phyloP scores from a whole-genome alignment of 1,284 basidiomycete species.

The Sporisorium sorghi region DNA sequence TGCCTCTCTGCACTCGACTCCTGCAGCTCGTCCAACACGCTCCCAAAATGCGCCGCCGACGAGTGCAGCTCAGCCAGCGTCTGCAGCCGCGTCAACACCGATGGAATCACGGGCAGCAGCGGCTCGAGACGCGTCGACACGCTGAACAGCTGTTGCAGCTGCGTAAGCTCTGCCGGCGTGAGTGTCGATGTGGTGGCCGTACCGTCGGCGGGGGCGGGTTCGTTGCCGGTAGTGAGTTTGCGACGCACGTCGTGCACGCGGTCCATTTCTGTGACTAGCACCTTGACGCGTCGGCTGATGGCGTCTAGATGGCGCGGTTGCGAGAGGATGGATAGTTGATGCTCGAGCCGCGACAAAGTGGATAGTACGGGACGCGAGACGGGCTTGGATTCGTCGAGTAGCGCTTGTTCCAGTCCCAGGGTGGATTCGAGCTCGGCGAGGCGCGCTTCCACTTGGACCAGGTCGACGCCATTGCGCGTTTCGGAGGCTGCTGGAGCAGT shows the following conservation, averaged over 20 bases:
- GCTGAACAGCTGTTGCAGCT: conserved; percentile 73
- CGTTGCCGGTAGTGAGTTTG: conserved; percentile 69
- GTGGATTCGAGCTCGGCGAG: conserved; percentile 47
- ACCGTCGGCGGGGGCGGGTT: conserved; percentile 64
- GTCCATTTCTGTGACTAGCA: conserved; percentile 91
- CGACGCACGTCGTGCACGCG: conserved; percentile 76
- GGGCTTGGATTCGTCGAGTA: conserved; percentile 51
- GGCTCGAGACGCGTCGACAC: conserved; percentile 85
- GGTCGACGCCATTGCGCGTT: conserved; percentile 4
- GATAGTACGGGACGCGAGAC: conserved; percentile 84
- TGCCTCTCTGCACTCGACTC: conserved; percentile 77
- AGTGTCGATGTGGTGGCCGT: conserved; percentile 14
- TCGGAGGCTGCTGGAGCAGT: conserved; percentile 3
- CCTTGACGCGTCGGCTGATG: conserved; percentile 91
- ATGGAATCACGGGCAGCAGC: conserved; percentile 86
- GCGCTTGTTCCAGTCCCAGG: conserved; percentile 44
- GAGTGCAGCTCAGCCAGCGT: conserved; percentile 85
- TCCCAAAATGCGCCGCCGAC: conserved; percentile 79
- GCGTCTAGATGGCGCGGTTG: conserved; percentile 96
- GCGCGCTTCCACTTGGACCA: conserved; percentile 37
- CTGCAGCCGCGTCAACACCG: conserved; percentile 86
- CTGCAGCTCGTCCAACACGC: conserved; percentile 77
- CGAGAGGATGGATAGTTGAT: conserved; percentile 85
- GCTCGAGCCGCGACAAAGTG: conserved; percentile 83
- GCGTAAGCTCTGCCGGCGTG: conserved; percentile 32